Percentiles rank a stretch among this genome's conserved stretches.
phyloP scores from a whole-genome alignment of 1,284 basidiomycete species.

The Sphagnurus paluster region DNA sequence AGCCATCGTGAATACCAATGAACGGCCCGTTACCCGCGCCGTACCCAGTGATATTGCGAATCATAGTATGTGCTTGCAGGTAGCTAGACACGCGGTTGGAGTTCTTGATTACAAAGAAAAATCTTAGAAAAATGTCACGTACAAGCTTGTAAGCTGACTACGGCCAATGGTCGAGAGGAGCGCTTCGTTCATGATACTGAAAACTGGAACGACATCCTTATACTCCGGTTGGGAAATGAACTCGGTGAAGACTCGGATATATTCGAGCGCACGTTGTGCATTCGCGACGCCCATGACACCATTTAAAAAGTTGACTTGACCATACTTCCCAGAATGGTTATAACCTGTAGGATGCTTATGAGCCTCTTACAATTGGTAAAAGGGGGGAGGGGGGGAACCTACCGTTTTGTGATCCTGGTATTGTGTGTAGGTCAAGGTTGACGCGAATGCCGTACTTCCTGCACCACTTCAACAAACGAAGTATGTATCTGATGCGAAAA shows the following conservation, averaged over 20 bases:
- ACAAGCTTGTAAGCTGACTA: slow-evolving; percentile 56
- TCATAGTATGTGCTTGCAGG: slow-evolving; percentile 70
- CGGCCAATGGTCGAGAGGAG: slow-evolving; percentile 52
- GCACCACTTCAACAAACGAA: slow-evolving; percentile 79
- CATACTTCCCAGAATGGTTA: slow-evolving; percentile 71
- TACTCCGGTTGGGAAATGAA: slow-evolving; percentile 68
- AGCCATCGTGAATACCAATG: slow-evolving; percentile 82
- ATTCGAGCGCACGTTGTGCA: slow-evolving; percentile 82
- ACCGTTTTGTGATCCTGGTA: slow-evolving; percentile 79
- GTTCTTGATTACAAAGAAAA: not conserved
- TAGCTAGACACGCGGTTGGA: slow-evolving; percentile 40
- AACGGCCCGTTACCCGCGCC: slow-evolving; percentile 81
- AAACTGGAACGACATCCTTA: slow-evolving; percentile 67
- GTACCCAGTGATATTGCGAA: slow-evolving; percentile 77
- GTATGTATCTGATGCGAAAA: slow-evolving; percentile 56
- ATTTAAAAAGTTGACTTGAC: slow-evolving; percentile 66
- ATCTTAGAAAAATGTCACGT: slow-evolving; percentile 26
- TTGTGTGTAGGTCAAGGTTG: slow-evolving; percentile 82
- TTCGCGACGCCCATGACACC: slow-evolving; percentile 69
- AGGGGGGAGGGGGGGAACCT: slow-evolving; percentile 24
- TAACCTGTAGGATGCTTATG: slow-evolving; percentile 45
- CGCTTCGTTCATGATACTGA: slow-evolving; percentile 76
- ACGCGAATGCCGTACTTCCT: slow-evolving; percentile 89
- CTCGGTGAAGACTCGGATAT: slow-evolving; percentile 79
- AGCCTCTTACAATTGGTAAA: not conserved